Evolutionary conservation across 192 early-diverging fungal species (phyloP), one percentile per base, ranked within the genome.

Genomic region (Powellomyces hirtus): DNA sequence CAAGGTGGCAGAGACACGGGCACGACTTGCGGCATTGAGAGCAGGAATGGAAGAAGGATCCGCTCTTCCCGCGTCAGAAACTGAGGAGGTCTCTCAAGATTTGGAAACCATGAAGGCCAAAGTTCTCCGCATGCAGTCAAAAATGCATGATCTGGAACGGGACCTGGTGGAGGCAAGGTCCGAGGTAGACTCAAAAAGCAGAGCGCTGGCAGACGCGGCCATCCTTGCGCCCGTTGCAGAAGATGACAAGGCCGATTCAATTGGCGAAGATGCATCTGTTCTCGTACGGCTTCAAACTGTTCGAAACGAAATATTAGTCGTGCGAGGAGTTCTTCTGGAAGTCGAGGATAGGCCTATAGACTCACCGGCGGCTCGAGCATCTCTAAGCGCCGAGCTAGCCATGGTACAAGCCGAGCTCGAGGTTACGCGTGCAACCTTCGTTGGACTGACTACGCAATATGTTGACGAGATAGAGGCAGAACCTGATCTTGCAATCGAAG

Each of bases 381-480:
- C 69, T 24, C 29, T 67, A 4, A 50, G 59, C 26, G 75, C 75
- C 37, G 75, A 76, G 20, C 57, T 76, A 4, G 70, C 75, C 20
- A 76, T 76, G 75, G 70, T 56, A 1, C 33, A 60, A 34, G 75
- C 75, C 34, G 75, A 76, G 38, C 44, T 76, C 2, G 75, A 76
- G 55, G 69, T 76, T 45, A 50, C 58, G 0, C 53, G 68, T 30
- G 75, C 75, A 11, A 45, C 69, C 4, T 46, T 76, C 31, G 1
- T 72, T 13, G 65, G 62, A 18, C 16, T 53, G 5, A 30, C 44
- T 11, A n/a, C 64, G 13, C 24, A 51, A 30, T 10, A 22, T 35
- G 20, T 58, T 11, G 40, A 45, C 18, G 67, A 68, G 45, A 33
- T 59, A 27, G 30, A 31, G 5, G 58, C 24, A 4, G 67, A 68